Evolutionary conservation across 2,329 filamentous ascomycete species (phyloP).

Genomic region (Pyricularia pennisetigena): DNA sequence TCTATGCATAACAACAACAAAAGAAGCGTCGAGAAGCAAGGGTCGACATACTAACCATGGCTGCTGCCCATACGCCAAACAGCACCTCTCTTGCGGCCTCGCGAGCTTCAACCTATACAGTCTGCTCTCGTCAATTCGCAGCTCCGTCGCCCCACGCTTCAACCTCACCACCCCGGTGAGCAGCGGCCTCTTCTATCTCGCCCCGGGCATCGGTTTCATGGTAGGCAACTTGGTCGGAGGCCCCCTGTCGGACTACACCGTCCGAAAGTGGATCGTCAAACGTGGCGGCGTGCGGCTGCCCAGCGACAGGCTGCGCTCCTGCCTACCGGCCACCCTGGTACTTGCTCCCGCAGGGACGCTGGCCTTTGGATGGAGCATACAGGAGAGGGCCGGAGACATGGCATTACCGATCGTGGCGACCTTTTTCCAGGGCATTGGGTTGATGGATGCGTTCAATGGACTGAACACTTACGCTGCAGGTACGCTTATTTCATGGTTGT

Average conservation of each 20-base stretch:
- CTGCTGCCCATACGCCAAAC: neutral
- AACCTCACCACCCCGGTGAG: constrained; percentile 55
- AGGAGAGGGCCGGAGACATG: constrained; percentile 39
- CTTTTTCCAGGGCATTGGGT: constrained; percentile 64
- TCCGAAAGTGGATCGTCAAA: constrained; percentile 53
- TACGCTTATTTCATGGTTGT: neutral
- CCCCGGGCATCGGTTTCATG: constrained; percentile 61
- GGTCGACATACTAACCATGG: neutral
- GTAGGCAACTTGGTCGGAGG: constrained; percentile 63
- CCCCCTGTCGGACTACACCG: constrained; percentile 56
- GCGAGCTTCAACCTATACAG: constrained; percentile 59
- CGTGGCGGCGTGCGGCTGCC: constrained; percentile 49
- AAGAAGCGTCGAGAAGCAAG: neutral
- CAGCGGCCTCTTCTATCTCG: constrained; percentile 64
- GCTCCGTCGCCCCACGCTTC: constrained; percentile 67
- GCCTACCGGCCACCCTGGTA: constrained; percentile 44
- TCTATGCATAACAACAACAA: too few species aligned
- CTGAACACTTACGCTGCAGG: constrained; percentile 50
- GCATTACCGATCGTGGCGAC: constrained; percentile 59
- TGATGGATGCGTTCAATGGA: constrained; percentile 66
- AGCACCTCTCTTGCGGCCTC: constrained; percentile 35
- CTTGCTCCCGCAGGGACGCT: constrained; percentile 54
- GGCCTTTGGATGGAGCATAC: constrained; percentile 46
- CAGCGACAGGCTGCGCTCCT: constrained; percentile 57
- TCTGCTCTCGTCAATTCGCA: constrained; percentile 56